A percentile compares a stretch with the other conserved stretches of the same genome.
These are phyloP conservation scores for Clarireedia monteithiana DNA, from an alignment of 2,329 filamentous ascomycete species.

Conservation along the genomic window DNA sequence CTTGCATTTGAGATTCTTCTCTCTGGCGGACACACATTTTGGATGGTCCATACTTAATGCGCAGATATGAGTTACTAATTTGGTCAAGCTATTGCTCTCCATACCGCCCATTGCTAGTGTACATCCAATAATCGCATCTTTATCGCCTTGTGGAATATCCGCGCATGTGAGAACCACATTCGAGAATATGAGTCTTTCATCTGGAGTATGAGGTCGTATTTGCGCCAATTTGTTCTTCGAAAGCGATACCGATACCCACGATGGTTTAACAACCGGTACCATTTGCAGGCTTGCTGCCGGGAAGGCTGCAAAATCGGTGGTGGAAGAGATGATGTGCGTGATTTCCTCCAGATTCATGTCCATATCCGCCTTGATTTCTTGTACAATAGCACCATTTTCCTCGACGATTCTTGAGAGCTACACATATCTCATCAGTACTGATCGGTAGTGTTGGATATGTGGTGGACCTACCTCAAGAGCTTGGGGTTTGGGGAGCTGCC, in stretches of 20 bases:
- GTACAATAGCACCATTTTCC: slow-evolving; percentile 31
- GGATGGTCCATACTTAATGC: slow-evolving; percentile 68
- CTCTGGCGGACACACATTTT: slow-evolving; percentile 55
- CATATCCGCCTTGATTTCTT: slow-evolving; percentile 32
- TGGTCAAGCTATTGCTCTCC: slow-evolving; percentile 63
- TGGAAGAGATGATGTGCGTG: slow-evolving; percentile 64
- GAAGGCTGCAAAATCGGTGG: slow-evolving; percentile 89
- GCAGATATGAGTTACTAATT: slow-evolving; percentile 80
- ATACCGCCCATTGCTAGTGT: slow-evolving; percentile 84
- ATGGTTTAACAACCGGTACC: slow-evolving; percentile 74
- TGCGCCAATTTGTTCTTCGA: slow-evolving; percentile 63
- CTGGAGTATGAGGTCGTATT: slow-evolving; percentile 79
- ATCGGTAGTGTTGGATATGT: neutral
- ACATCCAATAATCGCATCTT: slow-evolving; percentile 85
- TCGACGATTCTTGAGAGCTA: slow-evolving; percentile 16
- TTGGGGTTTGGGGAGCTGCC: slow-evolving; percentile 14
- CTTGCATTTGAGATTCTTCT: slow-evolving; percentile 64
- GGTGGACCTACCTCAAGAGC: slow-evolving; percentile 17
- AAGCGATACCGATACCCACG: slow-evolving; percentile 71
- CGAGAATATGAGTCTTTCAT: slow-evolving; percentile 83
- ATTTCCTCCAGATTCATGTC: slow-evolving; percentile 36
- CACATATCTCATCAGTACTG: slow-evolving; percentile 1
- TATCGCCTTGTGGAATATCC: slow-evolving; percentile 77
- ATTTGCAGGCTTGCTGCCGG: slow-evolving; percentile 64
- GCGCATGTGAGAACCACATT: slow-evolving; percentile 76